Evolutionary conservation across 257 asterid genomes (phyloP).

Genomic region (Rhazya stricta): DNA sequence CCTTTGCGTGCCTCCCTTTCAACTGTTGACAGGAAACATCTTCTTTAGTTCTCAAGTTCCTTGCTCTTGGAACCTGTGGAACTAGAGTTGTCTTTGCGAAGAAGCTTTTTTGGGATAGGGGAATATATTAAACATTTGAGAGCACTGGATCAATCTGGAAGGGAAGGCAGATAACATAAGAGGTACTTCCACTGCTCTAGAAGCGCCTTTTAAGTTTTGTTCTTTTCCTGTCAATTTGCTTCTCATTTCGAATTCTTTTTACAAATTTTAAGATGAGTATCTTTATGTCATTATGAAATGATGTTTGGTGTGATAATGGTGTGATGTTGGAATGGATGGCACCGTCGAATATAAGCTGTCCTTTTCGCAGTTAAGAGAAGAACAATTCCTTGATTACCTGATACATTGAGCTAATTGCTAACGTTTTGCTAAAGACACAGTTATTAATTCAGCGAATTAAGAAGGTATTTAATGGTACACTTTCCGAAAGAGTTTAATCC

Average conservation of each 20-base stretch:
- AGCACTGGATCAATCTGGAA: conserved; percentile 1
- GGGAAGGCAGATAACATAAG: background rate
- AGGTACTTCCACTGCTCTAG: background rate
- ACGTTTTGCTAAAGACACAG: no score
- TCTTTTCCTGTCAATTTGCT: background rate
- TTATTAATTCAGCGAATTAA: no score
- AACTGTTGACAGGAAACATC: background rate
- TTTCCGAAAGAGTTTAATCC: no score
- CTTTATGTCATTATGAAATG: background rate
- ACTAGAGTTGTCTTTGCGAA: conserved; percentile 6
- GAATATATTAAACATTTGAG: background rate
- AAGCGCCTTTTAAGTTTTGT: background rate
- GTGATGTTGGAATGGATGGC: background rate
- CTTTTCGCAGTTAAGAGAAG: no score
- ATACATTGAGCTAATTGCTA: no score
- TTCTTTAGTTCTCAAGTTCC: conserved; percentile 2
- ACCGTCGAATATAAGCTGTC: no score
- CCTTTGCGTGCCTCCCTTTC: conserved; percentile 13
- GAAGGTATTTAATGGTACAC: no score
- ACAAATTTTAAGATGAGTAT: background rate
- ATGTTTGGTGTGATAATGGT: background rate
- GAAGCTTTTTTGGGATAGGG: background rate
- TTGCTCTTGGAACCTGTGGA: background rate
- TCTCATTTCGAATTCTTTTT: background rate
- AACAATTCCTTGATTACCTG: no score